Percentiles rank a stretch among this genome's conserved stretches.
Conservation (phyloP, 805 yeast species). For the Candida ulmi region DNA sequence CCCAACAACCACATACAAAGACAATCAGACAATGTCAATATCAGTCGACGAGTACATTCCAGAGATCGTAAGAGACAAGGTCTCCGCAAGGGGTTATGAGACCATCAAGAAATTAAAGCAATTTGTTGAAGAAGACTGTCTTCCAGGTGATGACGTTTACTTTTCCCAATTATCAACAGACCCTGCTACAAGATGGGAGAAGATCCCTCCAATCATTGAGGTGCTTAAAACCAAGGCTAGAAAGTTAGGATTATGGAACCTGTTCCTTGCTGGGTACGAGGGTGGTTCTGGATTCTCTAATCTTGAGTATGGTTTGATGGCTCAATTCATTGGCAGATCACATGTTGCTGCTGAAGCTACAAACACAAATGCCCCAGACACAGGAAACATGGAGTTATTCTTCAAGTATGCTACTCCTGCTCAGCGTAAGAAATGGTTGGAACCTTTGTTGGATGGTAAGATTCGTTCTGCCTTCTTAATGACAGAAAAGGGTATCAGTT, state of each 20-base stretch:
- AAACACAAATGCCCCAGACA: slow-evolving; percentile 58
- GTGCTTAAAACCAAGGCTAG: slow-evolving; percentile 48
- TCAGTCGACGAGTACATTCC: slow-evolving; percentile 27
- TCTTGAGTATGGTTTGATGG: slow-evolving; percentile 62
- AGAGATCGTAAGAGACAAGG: slow-evolving; percentile 27
- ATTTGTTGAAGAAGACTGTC: slow-evolving; percentile 51
- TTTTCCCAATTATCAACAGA: slow-evolving; percentile 33
- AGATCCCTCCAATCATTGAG: slow-evolving; percentile 42
- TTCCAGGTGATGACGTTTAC: slow-evolving; percentile 49
- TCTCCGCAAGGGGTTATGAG: slow-evolving; percentile 29
- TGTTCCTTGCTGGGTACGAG: slow-evolving; percentile 42
- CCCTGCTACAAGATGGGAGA: slow-evolving; percentile 40
- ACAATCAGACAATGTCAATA: neutral
- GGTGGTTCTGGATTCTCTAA: slow-evolving; percentile 55
- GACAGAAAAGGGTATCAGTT: slow-evolving; percentile 58
- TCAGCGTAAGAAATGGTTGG: slow-evolving; percentile 43
- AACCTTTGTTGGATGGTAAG: slow-evolving; percentile 48
- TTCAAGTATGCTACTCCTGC: slow-evolving; percentile 34
- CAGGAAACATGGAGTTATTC: slow-evolving; percentile 48
- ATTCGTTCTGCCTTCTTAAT: slow-evolving; percentile 57
- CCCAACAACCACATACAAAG: too few species aligned
- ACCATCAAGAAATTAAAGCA: slow-evolving; percentile 33
- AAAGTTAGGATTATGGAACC: slow-evolving; percentile 52
- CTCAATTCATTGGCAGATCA: slow-evolving; percentile 52
- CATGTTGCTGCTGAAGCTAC: slow-evolving; percentile 53